phyloP scores from a whole-genome alignment of 176 grass and related monocot species.

The bread wheat (Triticum aestivum) region DNA sequence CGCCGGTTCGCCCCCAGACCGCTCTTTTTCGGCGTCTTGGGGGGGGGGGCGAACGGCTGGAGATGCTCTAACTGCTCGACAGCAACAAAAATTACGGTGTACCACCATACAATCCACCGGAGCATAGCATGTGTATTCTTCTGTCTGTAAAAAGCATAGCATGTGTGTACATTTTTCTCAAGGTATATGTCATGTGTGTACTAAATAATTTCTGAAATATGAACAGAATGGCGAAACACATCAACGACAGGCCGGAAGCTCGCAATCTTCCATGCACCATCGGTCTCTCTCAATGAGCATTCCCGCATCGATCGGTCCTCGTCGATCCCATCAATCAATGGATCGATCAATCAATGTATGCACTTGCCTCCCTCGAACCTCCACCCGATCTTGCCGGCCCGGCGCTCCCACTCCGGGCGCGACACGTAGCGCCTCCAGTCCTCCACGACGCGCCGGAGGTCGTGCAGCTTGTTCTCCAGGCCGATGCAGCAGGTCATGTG shows the following conservation, averaged over 20 bases:
- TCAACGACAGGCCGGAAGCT: background rate
- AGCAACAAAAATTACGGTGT: too few relatives aligned
- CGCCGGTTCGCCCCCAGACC: too few relatives aligned
- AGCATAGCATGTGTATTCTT: too few relatives aligned
- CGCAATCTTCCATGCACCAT: background rate
- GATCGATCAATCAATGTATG: constrained; percentile 42
- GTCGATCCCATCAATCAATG: background rate
- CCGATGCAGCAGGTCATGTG: constrained; percentile 88
- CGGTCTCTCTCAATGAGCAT: background rate
- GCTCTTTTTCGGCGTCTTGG: too few relatives aligned
- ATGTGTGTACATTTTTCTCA: too few relatives aligned
- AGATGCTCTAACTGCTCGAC: too few relatives aligned
- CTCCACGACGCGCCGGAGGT: constrained; percentile 42
- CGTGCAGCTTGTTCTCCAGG: constrained; percentile 59
- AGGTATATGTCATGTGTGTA: too few relatives aligned
- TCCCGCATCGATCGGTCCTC: background rate
- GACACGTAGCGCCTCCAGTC: constrained; percentile 69
- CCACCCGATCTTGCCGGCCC: constrained; percentile 47
- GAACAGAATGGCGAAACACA: background rate
- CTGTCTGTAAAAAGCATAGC: too few relatives aligned
- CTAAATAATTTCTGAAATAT: background rate
- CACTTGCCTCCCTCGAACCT: constrained; percentile 66
- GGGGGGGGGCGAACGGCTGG: too few relatives aligned
- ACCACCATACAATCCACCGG: too few relatives aligned
- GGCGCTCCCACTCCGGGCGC: constrained; percentile 51